Evolutionary conservation across 2,329 filamentous ascomycete genomes (phyloP).

Genomic region (Geosmithia morbida): DNA sequence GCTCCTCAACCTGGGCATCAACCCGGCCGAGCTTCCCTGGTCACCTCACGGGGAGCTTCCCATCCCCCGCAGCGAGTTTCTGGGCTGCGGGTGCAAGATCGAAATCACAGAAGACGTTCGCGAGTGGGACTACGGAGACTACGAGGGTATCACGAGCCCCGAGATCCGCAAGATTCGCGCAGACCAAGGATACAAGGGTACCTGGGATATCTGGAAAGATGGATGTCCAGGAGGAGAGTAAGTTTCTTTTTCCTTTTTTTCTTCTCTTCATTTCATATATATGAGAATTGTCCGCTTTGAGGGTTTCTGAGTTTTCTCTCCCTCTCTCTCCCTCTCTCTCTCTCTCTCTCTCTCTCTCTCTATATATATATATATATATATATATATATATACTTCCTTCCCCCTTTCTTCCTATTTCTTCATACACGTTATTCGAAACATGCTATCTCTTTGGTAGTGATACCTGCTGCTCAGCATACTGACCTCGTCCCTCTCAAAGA

Average conservation of each 20-base stretch:
- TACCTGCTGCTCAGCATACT: too few relatives aligned
- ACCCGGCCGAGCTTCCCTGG: constrained; percentile 54
- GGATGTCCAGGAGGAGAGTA: constrained; percentile 77
- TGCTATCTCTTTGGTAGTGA: too few relatives aligned
- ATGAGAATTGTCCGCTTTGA: too few relatives aligned
- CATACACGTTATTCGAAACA: too few relatives aligned
- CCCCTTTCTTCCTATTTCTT: too few relatives aligned
- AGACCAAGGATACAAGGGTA: constrained; percentile 38
- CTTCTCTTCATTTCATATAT: too few relatives aligned
- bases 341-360: too few relatives aligned
- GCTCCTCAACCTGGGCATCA: constrained; percentile 61
- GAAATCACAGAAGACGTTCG: constrained; percentile 59
- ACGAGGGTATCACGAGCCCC: constrained; percentile 64
- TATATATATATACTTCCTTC: too few relatives aligned
- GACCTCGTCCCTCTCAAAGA: constrained; percentile 21
- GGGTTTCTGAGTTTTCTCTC: too few relatives aligned
- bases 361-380: too few relatives aligned
- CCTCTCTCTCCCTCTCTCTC: too few relatives aligned
- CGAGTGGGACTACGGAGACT: constrained; percentile 81
- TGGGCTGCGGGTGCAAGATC: constrained; percentile 42
- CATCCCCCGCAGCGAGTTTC: constrained; percentile 19
- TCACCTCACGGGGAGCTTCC: constrained; percentile 25
- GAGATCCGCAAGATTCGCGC: constrained; percentile 48
- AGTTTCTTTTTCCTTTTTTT: constrained; percentile 23
- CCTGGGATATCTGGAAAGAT: constrained; percentile 84